Conservation (phyloP, 2,329 filamentous ascomycete genomes). For the Alternaria viburni region DNA sequence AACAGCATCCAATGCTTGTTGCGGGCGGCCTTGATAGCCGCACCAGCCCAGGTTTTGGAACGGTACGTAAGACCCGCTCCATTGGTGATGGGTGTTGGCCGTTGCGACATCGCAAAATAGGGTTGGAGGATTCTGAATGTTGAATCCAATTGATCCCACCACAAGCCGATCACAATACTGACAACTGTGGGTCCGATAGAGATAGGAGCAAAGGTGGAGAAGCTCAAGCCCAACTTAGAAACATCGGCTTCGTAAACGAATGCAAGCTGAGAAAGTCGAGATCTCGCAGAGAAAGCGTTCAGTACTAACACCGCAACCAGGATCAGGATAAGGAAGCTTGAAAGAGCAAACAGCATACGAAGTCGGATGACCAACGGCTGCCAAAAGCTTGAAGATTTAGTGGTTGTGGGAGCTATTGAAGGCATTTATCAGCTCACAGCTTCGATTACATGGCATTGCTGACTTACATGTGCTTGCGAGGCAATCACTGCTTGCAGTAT, state of each 20-base stretch:
- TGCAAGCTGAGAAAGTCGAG: slow-evolving; percentile 22
- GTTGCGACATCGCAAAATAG: slow-evolving; percentile 26
- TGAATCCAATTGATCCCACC: slow-evolving; percentile 30
- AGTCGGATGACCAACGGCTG: neutral
- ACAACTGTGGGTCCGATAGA: slow-evolving; percentile 29
- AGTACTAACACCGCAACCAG: slow-evolving; percentile 13
- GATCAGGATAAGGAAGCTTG: slow-evolving; percentile 1
- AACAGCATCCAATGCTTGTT: slow-evolving; percentile 21
- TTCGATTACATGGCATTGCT: too few relatives aligned
- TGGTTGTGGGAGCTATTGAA: neutral
- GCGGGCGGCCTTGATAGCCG: slow-evolving; percentile 18
- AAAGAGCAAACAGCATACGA: slow-evolving; percentile 10
- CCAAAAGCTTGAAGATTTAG: neutral
- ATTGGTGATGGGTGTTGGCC: slow-evolving; percentile 6
- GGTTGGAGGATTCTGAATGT: slow-evolving; percentile 27
- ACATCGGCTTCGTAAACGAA: slow-evolving; percentile 26
- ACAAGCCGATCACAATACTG: slow-evolving; percentile 22
- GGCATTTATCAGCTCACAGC: neutral
- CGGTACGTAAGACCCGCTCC: slow-evolving; percentile 24
- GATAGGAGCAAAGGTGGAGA: slow-evolving; percentile 26
- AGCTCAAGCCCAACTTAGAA: slow-evolving; percentile 14
- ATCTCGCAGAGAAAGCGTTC: slow-evolving; percentile 14
- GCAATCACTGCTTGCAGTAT: slow-evolving; percentile 2
- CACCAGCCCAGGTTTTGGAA: slow-evolving; percentile 24
- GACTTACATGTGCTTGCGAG: neutral